Evolutionary conservation across 108 stramenopile species (phyloP), one percentile per base, ranked within the genome.

Genomic region (Pinguiococcus pyrenoidosus): DNA sequence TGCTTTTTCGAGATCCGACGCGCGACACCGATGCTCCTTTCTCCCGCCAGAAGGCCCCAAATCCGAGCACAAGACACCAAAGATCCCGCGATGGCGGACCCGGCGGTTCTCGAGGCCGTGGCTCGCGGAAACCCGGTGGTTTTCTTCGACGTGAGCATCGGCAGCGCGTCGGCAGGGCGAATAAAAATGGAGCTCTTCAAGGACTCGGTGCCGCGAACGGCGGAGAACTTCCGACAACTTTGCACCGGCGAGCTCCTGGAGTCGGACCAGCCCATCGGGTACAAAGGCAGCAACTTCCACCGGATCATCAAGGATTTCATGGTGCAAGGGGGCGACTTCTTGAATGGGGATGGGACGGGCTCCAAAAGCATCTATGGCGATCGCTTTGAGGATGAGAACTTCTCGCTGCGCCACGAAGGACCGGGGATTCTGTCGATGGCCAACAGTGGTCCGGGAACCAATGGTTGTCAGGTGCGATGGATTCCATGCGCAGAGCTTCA

Each of bases 391-490:
- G 95, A 94, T 56, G 95, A 97, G 61, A 90, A 92, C 71, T 90
- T 97, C 44, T 71, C 63, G 14, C 40, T 68, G 13, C 81, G 79
- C 29, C 95, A 97, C 51, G 60, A 77, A 62, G 63, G 69, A 46
- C 75, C 92, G 1, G 95, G 95, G 9, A 68, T 92, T 37, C 56
- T 94, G 43, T 78, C 78, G 37, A 85, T 83, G 83, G 92, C 92
- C 13, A 94, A 94, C 59, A 75, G 73, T 10, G 92, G 92, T 0
- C 82, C 85, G 0, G 80, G 91, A 61, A 69, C 75, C 2, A 95
- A 92, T 61, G 95, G 91, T 26, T 94, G 92, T 49, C 95, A 92
- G 58, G n/a, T n/a, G n/a, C n/a, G n/a, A n/a, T n/a, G n/a, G n/a
- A n/a, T n/a, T n/a, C n/a, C n/a, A n/a, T n/a, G n/a, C n/a, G n/a